Evolutionary conservation across 2,329 filamentous ascomycete genomes (phyloP), one percentile per base, ranked within the genome.

Genomic region (Oidium heveae): DNA sequence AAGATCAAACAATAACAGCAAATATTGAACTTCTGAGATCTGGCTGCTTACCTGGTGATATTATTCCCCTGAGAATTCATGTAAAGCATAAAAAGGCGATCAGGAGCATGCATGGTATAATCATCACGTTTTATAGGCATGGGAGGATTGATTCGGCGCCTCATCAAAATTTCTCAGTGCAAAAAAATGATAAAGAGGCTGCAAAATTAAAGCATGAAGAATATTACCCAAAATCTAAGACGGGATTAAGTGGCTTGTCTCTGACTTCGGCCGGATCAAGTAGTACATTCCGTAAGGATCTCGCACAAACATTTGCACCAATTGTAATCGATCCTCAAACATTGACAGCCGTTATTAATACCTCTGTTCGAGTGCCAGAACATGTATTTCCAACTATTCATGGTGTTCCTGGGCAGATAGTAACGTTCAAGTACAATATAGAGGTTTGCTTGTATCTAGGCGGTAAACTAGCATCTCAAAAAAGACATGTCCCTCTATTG

Each of bases 361-460:
- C 87, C 4, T 83, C 84, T 2, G 78, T 98, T 16, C 80, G 86
- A 60, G 77, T 96, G 2, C 91, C 91, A 0, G 86, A 94, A 58
- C 86, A 94, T 63, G 80, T 80, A 0, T 96, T 96, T 61, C 89
- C 91, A 0, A 94, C 88, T 1, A 96, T 96, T 58, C 80, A 79
- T 32, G 82, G 81, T 55, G 86, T 95, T 0, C 91, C 91, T 0
- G 87, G 89, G 3, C 82, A 85, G 36, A 91, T 96, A 80, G 91
- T 98, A 59, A 87, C 82, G 61, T 96, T 98, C 70, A 86, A 82
- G 60, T 96, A 98, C 64, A 85, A 88, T 60, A 75, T 95, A 20
- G 91, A 98, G 66, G 85, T 95, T 2, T 81, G 96, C 32, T 78
- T 95, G 22, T 91, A 98, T 64, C 73, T 96, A 0, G 88, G 91